Evolutionary conservation across 306 rosid genomes (phyloP).

Genomic region (Lotus japonicus): DNA sequence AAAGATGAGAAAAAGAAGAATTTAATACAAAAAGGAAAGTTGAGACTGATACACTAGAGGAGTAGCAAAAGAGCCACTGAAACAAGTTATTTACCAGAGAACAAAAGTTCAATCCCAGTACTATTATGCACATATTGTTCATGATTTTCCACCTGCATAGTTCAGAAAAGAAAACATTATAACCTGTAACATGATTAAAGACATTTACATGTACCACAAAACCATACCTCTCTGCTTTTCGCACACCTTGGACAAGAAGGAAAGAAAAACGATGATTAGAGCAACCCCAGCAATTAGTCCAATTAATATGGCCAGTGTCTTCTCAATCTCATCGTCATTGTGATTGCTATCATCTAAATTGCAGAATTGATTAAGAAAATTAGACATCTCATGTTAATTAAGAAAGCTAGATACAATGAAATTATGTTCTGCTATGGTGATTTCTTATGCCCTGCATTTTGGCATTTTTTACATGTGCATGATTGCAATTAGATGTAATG

Average conservation of each 20-base stretch:
- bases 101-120: slow-evolving; percentile 21
- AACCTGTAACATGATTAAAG: background rate
- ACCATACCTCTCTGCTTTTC: slow-evolving; percentile 35
- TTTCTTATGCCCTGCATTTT: background rate
- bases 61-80: slow-evolving; percentile 10
- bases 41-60: background rate
- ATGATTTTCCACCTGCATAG: slow-evolving; percentile 60
- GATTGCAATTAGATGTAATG: background rate
- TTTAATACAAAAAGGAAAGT: background rate
- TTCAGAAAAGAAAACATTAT: background rate
- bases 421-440: background rate
- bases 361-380: background rate
- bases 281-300: slow-evolving; percentile 78
- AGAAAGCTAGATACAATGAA: background rate
- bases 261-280: slow-evolving; percentile 50
- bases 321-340: slow-evolving; percentile 49
- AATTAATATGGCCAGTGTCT: slow-evolving; percentile 71
- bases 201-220: background rate
- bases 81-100: slow-evolving; percentile 29
- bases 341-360: slow-evolving; percentile 18
- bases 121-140: slow-evolving; percentile 15
- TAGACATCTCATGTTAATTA: background rate
- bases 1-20: slow-evolving; percentile 27
- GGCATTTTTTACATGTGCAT: background rate
- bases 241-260: slow-evolving; percentile 43